These are phyloP conservation scores for Clarireedia monteithiana DNA, from an alignment of 2,329 filamentous ascomycete genomes.

Conservation along the genomic window DNA sequence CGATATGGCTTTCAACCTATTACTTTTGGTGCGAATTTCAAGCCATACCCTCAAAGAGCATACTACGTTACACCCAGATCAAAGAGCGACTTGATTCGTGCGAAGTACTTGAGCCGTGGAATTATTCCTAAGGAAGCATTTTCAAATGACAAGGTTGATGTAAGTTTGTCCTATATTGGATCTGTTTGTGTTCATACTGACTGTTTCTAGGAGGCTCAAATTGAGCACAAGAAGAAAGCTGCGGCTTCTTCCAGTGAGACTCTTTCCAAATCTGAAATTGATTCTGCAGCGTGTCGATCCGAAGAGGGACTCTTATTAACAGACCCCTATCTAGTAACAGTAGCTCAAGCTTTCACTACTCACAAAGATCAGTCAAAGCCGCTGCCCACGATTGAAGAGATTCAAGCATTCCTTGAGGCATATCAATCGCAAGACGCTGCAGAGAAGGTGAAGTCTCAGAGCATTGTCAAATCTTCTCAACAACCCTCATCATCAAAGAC, in stretches of 20 bases:
- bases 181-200: background rate
- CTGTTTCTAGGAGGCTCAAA: background rate
- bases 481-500: background rate
- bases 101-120: too few relatives aligned
- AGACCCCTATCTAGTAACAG: conserved; percentile 9
- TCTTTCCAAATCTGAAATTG: conserved; percentile 1
- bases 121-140: too few relatives aligned
- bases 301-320: conserved; percentile 7
- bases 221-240: conserved; percentile 2
- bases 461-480: background rate
- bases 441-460: background rate
- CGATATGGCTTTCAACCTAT: background rate
- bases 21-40: background rate
- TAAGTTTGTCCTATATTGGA: background rate
- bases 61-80: background rate
- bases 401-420: conserved; percentile 6
- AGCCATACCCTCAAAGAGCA: background rate
- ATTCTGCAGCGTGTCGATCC: background rate
- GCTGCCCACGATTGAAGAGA: conserved; percentile 6
- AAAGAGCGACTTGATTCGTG: too few relatives aligned
- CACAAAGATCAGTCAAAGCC: conserved; percentile 1
- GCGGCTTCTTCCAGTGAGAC: conserved; percentile 4
- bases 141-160: background rate
- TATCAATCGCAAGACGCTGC: conserved; percentile 1
- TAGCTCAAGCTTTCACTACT: conserved; percentile 2